Evolutionary conservation across 2,329 filamentous ascomycete species (phyloP).

Genomic region (Macroventuria anomochaeta): DNA sequence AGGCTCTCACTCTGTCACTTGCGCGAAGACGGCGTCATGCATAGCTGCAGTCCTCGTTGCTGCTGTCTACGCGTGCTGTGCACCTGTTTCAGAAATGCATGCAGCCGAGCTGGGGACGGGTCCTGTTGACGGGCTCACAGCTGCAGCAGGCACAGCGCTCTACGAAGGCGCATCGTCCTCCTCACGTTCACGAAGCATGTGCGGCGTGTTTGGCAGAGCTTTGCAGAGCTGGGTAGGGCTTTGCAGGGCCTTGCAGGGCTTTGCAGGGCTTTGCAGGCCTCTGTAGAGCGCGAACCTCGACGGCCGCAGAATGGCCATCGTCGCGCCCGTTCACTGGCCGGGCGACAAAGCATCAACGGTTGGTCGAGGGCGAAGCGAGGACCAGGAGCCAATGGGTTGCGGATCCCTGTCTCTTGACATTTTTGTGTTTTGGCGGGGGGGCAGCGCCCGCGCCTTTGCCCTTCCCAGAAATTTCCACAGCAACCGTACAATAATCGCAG

Average conservation of each 20-base stretch:
- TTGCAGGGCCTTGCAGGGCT: no score
- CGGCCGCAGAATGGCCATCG: slow-evolving; percentile 1
- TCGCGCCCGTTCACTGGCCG: slow-evolving; percentile 2
- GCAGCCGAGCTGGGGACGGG: neutral
- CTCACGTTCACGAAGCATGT: neutral
- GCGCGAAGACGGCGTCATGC: neutral
- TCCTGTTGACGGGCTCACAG: neutral
- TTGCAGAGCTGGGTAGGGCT: no score
- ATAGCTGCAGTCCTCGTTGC: no score
- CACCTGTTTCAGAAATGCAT: slow-evolving; percentile 1
- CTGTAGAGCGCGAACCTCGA: no score
- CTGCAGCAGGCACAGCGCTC: neutral
- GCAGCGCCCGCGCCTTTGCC: slow-evolving; percentile 4
- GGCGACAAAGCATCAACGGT: slow-evolving; percentile 4
- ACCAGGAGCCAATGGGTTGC: slow-evolving; percentile 13
- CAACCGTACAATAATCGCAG: slow-evolving; percentile 11
- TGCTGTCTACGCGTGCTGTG: neutral
- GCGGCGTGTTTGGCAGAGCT: neutral
- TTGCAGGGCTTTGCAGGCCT: no score
- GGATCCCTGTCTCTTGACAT: slow-evolving; percentile 14
- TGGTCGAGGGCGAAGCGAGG: slow-evolving; percentile 12
- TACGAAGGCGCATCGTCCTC: neutral
- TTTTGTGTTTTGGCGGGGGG: slow-evolving; percentile 20
- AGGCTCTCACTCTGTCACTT: neutral
- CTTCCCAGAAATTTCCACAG: slow-evolving; percentile 15